Evolutionary conservation across 2,329 filamentous ascomycete genomes (phyloP).

Genomic region (Thelonectria olida): DNA sequence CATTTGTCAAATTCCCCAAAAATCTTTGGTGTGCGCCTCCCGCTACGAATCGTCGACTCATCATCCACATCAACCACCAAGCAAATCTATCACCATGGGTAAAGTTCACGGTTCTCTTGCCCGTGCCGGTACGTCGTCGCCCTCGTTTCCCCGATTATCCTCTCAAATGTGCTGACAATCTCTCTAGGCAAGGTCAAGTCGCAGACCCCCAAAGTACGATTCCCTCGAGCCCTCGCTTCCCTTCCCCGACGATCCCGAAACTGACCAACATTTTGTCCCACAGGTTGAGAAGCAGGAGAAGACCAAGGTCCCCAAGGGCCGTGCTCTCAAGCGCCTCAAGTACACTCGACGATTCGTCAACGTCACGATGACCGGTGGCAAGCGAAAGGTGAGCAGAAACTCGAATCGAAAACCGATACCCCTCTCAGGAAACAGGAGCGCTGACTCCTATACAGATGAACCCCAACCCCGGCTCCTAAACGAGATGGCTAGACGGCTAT

Average conservation of each 20-base stretch:
- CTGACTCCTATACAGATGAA: slow-evolving; percentile 73
- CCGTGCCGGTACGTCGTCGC: slow-evolving; percentile 69
- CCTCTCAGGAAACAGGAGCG: background rate
- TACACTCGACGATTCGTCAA: slow-evolving; percentile 99
- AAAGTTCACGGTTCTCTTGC: slow-evolving; percentile 95
- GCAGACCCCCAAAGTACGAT: slow-evolving; percentile 87
- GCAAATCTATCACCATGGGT: slow-evolving; percentile 73
- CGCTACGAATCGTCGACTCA: slow-evolving; percentile 39
- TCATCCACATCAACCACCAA: slow-evolving; percentile 49
- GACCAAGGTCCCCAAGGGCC: slow-evolving; percentile 96
- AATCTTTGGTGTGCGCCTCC: slow-evolving; percentile 40
- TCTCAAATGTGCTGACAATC: slow-evolving; percentile 53
- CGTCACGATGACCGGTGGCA: slow-evolving; percentile 95
- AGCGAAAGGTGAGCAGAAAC: slow-evolving; percentile 82
- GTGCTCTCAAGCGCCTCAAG: slow-evolving; percentile 94
- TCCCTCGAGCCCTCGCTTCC: slow-evolving; percentile 30
- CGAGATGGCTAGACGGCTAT: slow-evolving; percentile 25
- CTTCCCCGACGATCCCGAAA: slow-evolving; percentile 38
- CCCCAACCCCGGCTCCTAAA: slow-evolving; percentile 81
- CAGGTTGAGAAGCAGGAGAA: slow-evolving; percentile 93
- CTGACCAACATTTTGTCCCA: slow-evolving; percentile 41
- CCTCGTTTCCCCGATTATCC: slow-evolving; percentile 18
- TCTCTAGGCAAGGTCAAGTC: slow-evolving; percentile 97
- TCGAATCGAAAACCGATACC: background rate
- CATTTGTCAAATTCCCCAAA: slow-evolving; percentile 51